A percentile compares a stretch with the other conserved stretches of the same genome.
Conservation (phyloP, 495 filamentous ascomycete species). For the Trypethelium eluteriae region DNA sequence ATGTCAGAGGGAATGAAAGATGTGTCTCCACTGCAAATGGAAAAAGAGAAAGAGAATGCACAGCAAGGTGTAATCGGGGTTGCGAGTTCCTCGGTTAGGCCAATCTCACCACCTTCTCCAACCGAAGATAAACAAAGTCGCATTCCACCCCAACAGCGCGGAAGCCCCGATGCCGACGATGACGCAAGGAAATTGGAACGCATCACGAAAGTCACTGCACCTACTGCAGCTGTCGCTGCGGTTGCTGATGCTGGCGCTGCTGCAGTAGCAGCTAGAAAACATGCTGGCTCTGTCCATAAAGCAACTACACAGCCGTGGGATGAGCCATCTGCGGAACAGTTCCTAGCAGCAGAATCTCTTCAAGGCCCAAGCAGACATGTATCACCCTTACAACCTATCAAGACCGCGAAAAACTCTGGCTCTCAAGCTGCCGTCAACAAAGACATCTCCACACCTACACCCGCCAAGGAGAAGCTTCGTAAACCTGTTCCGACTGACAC, state of each 20-base stretch:
- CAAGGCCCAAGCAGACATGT: background rate
- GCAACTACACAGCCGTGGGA: background rate
- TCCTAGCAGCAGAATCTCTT: background rate
- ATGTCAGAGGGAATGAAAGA: background rate
- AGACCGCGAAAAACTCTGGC: background rate
- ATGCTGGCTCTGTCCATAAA: background rate
- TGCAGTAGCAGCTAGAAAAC: background rate
- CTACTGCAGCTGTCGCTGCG: background rate
- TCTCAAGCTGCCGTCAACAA: background rate
- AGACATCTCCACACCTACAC: background rate
- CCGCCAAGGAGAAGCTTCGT: background rate
- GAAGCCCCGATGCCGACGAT: conserved; percentile 1
- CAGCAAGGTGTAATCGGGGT: conserved; percentile 8
- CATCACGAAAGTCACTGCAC: background rate
- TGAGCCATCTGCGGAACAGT: conserved; percentile 2
- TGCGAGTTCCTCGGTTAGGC: conserved; percentile 12
- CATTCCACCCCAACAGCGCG: conserved; percentile 2
- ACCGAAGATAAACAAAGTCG: background rate
- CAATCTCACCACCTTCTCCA: conserved; percentile 2
- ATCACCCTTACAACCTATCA: background rate
- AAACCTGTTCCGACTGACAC: background rate
- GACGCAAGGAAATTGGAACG: conserved; percentile 8
- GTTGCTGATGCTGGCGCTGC: conserved; percentile 1
- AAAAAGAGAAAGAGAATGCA: background rate
- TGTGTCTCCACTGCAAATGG: background rate